Base-by-base conservation (phyloP, 495 filamentous ascomycete genomes). In the Neurospora africana region DNA sequence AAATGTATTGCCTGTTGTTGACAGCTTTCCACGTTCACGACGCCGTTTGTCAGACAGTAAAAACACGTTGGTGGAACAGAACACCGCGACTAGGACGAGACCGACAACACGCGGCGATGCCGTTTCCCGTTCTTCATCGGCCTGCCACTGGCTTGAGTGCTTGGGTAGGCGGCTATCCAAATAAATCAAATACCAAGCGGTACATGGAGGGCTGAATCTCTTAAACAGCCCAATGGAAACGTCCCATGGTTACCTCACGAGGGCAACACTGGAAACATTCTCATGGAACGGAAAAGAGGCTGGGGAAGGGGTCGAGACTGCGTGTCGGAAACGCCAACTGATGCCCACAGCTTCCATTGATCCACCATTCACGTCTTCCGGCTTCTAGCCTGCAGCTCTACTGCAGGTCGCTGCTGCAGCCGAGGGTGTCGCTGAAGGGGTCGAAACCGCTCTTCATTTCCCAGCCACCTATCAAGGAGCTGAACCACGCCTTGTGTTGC, bases 381-480 rank as follows among this genome's bases (percentile, higher is more conserved):
- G 43, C 73, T 41, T 67, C 71, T 76, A 73, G 72, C 75, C 72
- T 69, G 78, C 78, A 78, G 75, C 70, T 74, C 27, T 65, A 65
- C 53, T 65, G 53, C 53, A 65, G 53, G 53, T 80, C 71, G 53
- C 36, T 73, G 73, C 71, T 67, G 77, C 76, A 76, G 72, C 75
- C 71, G 69, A 76, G 70, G 76, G 69, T 68, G 61, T 68, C 71
- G 74, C 73, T 73, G 65, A 65, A 69, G 71, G 36, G 4, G 10
- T 71, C 36, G 53, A 33, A 65, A 65, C 53, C 30, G 27, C 53
- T 41, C 44, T 71, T 53, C 44, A n/a, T 40, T 44, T 68, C 69
- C 69, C 74, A 71, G 53, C 71, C 72, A 71, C 73, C 70, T 70
- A 70, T 73, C 68, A 69, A 23, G 44, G 53, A 47, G 58, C 58